phyloP scores from a whole-genome alignment of 192 early-diverging fungal genomes.

The Thamnidium elegans region DNA sequence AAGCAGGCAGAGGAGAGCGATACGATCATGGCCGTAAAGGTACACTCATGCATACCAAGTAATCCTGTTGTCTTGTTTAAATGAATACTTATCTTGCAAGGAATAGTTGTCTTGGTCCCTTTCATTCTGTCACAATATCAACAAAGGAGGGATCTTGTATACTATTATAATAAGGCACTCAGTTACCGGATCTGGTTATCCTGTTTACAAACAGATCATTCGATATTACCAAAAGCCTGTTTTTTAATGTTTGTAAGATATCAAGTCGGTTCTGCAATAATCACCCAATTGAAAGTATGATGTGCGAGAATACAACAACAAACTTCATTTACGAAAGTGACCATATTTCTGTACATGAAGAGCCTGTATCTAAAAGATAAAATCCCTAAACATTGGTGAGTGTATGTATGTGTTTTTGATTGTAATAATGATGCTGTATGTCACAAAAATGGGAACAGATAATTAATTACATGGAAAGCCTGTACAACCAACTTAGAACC shows the following conservation, averaged over 20 bases:
- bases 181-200: slow-evolving; percentile 2
- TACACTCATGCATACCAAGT: slow-evolving; percentile 7
- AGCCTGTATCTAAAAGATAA: slow-evolving; percentile 5
- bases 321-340: background rate
- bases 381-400: background rate
- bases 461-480: slow-evolving; percentile 5
- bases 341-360: slow-evolving; percentile 6
- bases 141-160: slow-evolving; percentile 15
- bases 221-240: slow-evolving; percentile 1
- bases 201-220: slow-evolving; percentile 6
- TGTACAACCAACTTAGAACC: slow-evolving; percentile 7
- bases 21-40: slow-evolving; percentile 12
- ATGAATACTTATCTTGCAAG: slow-evolving; percentile 9
- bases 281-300: slow-evolving; percentile 5
- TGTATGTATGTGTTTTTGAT: slow-evolving; percentile 10
- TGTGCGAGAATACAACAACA: background rate
- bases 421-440: slow-evolving; percentile 11
- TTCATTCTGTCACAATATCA: slow-evolving; percentile 15
- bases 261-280: slow-evolving; percentile 1
- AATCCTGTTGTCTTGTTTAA: slow-evolving; percentile 13
- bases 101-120: slow-evolving; percentile 10
- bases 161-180: slow-evolving; percentile 11
- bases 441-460: slow-evolving; percentile 7
- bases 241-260: slow-evolving; percentile 7
- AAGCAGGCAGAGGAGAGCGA: slow-evolving; percentile 7